Conservation (phyloP, 1,284 basidiomycete species). For the Fomitiporia mediterranea region DNA sequence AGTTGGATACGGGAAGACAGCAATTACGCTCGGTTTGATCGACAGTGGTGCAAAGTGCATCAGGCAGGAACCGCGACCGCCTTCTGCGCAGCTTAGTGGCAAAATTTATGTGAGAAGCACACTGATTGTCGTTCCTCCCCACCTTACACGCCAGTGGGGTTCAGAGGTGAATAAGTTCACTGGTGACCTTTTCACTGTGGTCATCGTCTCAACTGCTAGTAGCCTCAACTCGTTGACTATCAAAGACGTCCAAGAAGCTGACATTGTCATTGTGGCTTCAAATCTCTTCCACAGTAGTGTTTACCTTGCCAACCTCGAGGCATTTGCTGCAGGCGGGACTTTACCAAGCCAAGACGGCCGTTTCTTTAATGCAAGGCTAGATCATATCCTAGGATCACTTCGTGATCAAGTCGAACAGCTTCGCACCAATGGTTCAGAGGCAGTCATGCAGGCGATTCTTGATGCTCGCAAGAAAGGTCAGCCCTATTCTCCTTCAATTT, state of each 20-base stretch:
- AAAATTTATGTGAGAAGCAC: constrained; percentile 78
- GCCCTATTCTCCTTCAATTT: constrained; percentile 23
- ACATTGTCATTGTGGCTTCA: constrained; percentile 85
- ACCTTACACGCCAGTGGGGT: constrained; percentile 87
- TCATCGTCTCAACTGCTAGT: constrained; percentile 66
- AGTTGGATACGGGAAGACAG: constrained; percentile 96
- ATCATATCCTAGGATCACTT: constrained; percentile 55
- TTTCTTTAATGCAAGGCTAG: constrained; percentile 82
- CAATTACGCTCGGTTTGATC: constrained; percentile 88
- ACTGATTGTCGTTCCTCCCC: constrained; percentile 84
- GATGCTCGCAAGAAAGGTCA: constrained; percentile 55
- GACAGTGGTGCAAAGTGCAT: constrained; percentile 61
- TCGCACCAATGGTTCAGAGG: constrained; percentile 54
- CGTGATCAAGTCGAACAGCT: constrained; percentile 64
- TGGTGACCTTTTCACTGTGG: constrained; percentile 57
- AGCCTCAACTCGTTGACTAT: constrained; percentile 78
- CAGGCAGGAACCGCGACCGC: constrained; percentile 50
- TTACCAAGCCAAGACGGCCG: constrained; percentile 72
- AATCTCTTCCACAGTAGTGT: constrained; percentile 76
- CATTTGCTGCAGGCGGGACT: constrained; percentile 61
- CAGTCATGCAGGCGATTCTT: constrained; percentile 59
- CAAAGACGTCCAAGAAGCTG: constrained; percentile 73
- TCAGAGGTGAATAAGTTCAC: constrained; percentile 85
- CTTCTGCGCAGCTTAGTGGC: constrained; percentile 49
- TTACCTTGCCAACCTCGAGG: constrained; percentile 74